Conservation (phyloP, 805 yeast species). For the Dipodascus albidus region DNA sequence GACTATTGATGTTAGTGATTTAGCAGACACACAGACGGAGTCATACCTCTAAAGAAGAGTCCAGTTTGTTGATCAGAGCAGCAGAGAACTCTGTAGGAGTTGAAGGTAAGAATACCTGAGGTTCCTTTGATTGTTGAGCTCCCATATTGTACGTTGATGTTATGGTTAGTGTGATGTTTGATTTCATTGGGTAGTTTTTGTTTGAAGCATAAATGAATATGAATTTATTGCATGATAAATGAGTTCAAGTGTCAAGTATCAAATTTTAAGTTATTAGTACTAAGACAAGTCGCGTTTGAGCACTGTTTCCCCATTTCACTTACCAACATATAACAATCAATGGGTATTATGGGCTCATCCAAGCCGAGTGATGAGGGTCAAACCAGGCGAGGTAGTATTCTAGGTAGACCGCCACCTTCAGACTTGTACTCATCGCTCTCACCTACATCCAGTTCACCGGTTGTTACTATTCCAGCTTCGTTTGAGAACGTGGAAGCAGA, state of each 20-base stretch:
- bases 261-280: background rate
- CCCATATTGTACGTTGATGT: constrained; percentile 21
- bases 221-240: background rate
- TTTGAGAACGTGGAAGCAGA: background rate
- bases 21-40: too few species aligned
- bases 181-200: background rate
- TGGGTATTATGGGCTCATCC: background rate
- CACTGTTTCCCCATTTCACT: too few species aligned
- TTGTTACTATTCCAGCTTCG: background rate
- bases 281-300: too few species aligned
- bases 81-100: constrained; percentile 24
- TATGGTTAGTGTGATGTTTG: too few species aligned
- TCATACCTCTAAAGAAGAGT: constrained; percentile 20
- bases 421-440: background rate
- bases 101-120: constrained; percentile 24
- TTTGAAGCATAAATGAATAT: background rate
- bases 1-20: constrained; percentile 13
- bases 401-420: background rate
- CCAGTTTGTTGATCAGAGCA: constrained; percentile 22
- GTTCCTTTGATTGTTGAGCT: constrained; percentile 17
- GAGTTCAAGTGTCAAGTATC: background rate
- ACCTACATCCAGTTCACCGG: background rate
- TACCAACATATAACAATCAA: too few species aligned
- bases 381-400: background rate
- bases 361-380: background rate